Base-by-base conservation (phyloP, 768 basidiomycete species). In the Trametes sanguinea region DNA sequence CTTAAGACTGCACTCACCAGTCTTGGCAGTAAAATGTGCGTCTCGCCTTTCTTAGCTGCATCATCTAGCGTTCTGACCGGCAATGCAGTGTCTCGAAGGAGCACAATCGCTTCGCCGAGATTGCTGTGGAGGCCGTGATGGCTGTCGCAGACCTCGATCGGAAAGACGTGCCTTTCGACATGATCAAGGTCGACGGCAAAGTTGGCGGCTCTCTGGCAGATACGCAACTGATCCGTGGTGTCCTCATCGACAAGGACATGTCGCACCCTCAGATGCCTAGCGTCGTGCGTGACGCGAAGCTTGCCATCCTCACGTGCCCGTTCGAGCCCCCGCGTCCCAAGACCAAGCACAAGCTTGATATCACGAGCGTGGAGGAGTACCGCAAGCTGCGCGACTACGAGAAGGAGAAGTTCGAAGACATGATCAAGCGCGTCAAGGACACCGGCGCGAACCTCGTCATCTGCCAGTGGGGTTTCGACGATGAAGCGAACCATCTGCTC, bases 401-500 rank as follows among this genome's bases (percentile, higher is more conserved):
- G 79, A 91, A 91, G 78, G 88, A 92, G 73, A 99, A 97, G 78
- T 99, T 99, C 70, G 81, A 84, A 65, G 90, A 94, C 72, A 99
- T 99, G 97, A 98, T 99, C 76, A 89, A 90, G 76, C 80, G 86
- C 74, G 95, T 98, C 60, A 96, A 98, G 75, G 89, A 96, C 69
- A 91, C 95, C 14, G 97, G 97, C 40, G 96, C 97, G 13, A 99
- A 99, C 76, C 77, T 99, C 62, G 97, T 99, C 66, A 98, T 99
- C 69, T 99, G 97, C 76, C 97, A 99, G 73, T 99, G 97, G 97
- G 97, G 97, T 62, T 99, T 99, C 72, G 97, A 99, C 72, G 97
- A 99, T 71, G 97, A 99, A 77, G 97, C 97, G 46, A 99, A 99
- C 73, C 97, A 98, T 73, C 67, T 98, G 69, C 76, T 99, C 65